phyloP scores from a whole-genome alignment of 23 red algal species.

The Gracilaria caudata region DNA sequence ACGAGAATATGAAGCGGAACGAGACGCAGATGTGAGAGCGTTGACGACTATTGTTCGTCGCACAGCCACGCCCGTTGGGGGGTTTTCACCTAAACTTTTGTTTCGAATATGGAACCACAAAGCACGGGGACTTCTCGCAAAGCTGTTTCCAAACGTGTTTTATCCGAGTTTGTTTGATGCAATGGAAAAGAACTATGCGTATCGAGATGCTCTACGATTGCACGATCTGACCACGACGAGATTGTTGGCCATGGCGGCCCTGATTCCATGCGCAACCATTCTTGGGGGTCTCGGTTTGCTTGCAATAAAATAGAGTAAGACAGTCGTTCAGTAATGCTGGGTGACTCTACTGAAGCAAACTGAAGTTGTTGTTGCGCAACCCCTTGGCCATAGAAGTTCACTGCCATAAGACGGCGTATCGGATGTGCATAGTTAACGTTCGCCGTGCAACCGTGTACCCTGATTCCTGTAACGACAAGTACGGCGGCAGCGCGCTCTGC shows the following conservation, averaged over 20 bases:
- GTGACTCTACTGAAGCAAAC: too few relatives aligned
- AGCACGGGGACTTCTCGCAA: background rate
- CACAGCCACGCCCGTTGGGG: background rate
- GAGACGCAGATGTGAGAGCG: constrained; percentile 49
- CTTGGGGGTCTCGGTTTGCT: background rate
- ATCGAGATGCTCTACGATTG: background rate
- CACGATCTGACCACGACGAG: background rate
- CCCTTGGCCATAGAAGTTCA: too few relatives aligned
- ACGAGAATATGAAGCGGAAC: constrained; percentile 41
- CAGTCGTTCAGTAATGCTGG: too few relatives aligned
- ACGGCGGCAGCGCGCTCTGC: too few relatives aligned
- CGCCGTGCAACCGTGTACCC: too few relatives aligned
- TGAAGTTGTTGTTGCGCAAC: too few relatives aligned
- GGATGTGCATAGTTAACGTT: too few relatives aligned
- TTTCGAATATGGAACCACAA: background rate
- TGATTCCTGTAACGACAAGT: too few relatives aligned
- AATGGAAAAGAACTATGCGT: background rate
- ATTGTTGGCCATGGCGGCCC: background rate
- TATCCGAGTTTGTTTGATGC: background rate
- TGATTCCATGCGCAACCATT: background rate
- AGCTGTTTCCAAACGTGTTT: background rate
- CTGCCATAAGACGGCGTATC: too few relatives aligned
- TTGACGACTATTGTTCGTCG: constrained; percentile 34
- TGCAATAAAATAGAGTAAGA: background rate
- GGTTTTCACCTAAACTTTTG: too few relatives aligned